A percentile compares a stretch with the other conserved stretches of the same genome.
These are phyloP conservation scores for Candida alai DNA, from an alignment of 805 yeast species.

Conservation along the genomic window DNA sequence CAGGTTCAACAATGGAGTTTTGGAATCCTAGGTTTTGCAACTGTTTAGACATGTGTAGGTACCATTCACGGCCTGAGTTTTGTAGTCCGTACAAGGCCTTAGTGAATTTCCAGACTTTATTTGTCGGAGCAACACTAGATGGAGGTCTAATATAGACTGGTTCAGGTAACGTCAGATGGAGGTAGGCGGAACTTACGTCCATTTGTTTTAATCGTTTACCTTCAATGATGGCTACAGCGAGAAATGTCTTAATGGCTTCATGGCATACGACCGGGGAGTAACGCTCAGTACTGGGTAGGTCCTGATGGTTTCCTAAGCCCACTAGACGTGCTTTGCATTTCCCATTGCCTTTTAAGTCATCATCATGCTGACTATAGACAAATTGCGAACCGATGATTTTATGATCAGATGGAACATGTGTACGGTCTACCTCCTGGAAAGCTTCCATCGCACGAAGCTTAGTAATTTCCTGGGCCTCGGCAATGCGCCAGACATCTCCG, in stretches of 20 bases:
- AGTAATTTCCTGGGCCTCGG: not conserved
- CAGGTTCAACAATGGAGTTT: not conserved
- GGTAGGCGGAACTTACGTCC: conserved; percentile 1
- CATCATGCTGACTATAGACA: not conserved
- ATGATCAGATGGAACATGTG: too few relatives aligned
- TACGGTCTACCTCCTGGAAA: too few relatives aligned
- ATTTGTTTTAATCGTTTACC: not conserved
- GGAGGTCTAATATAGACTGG: conserved; percentile 1
- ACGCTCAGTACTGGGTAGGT: not conserved
- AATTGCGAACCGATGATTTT: not conserved
- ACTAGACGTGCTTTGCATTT: not conserved
- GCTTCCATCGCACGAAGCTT: too few relatives aligned
- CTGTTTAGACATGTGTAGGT: not conserved
- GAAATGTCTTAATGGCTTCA: not conserved
- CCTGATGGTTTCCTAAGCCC: not conserved
- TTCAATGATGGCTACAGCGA: not conserved
- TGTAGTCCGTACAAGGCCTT: conserved; percentile 1
- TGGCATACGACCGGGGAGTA: not conserved
- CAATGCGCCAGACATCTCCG: not conserved
- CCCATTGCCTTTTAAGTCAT: not conserved
- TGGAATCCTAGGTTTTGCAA: not conserved
- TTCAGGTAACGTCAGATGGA: not conserved
- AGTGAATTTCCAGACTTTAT: conserved; percentile 2
- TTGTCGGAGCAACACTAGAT: not conserved
- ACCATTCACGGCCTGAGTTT: conserved; percentile 1